Evolutionary conservation across 2,329 filamentous ascomycete species (phyloP).

Genomic region (Penicillium nordicum): DNA sequence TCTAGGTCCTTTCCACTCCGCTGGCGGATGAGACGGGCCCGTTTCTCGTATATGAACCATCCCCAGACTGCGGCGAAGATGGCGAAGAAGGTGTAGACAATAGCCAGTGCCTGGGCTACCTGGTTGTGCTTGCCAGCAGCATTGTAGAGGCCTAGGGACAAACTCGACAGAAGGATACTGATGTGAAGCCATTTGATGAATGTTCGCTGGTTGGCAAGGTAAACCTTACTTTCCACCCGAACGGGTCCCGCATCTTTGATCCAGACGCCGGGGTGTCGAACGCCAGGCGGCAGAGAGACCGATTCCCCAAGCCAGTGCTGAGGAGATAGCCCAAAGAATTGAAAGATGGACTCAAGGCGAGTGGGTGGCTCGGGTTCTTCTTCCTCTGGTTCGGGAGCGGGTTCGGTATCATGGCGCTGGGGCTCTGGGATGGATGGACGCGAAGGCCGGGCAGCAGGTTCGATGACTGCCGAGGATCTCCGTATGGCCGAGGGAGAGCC

Average conservation of each 20-base stretch:
- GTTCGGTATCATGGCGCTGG: conserved; percentile 35
- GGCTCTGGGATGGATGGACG: conserved; percentile 41
- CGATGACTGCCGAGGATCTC: conserved; percentile 26
- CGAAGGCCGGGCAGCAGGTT: conserved; percentile 20
- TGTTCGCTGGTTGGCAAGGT: conserved; percentile 96
- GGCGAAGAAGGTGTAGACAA: conserved; percentile 78
- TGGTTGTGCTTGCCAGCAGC: conserved; percentile 71
- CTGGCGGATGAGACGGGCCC: conserved; percentile 74
- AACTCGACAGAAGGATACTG: conserved; percentile 75
- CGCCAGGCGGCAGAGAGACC: conserved; percentile 71
- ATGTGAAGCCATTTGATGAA: conserved; percentile 99
- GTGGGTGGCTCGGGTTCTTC: conserved; percentile 49
- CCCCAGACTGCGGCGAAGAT: conserved; percentile 84
- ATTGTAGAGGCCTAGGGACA: conserved; percentile 84
- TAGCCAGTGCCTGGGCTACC: conserved; percentile 74
- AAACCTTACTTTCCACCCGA: conserved; percentile 94
- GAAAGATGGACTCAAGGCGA: conserved; percentile 68
- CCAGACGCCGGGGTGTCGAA: conserved; percentile 79
- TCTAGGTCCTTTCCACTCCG: conserved; percentile 92
- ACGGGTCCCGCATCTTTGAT: conserved; percentile 93
- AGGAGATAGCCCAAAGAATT: conserved; percentile 76
- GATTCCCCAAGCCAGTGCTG: conserved; percentile 59
- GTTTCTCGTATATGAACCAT: conserved; percentile 73
- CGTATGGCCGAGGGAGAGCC: conserved; percentile 24
- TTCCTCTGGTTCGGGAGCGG: conserved; percentile 21